A percentile compares a stretch with the other conserved stretches of the same genome.
These are phyloP conservation scores for Onygenales sp. DNA, from an alignment of 2,329 filamentous ascomycete species.

Conservation along the genomic window DNA sequence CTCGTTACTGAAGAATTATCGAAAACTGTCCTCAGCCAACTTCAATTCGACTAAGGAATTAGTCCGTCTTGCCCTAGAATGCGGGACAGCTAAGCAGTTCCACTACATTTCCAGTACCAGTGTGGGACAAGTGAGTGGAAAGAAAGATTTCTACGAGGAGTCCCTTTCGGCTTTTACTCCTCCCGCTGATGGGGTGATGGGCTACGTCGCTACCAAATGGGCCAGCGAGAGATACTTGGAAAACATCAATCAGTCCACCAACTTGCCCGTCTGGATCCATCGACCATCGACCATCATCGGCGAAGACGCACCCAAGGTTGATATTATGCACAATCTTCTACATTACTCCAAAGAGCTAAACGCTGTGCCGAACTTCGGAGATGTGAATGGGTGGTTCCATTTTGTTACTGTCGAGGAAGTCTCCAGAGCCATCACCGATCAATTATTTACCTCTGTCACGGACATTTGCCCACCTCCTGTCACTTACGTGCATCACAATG, in stretches of 20 bases:
- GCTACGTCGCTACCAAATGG: conserved; percentile 33
- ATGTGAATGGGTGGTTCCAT: conserved; percentile 7
- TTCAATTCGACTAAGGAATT: conserved; percentile 18
- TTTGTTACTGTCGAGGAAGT: conserved; percentile 7
- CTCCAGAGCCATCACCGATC: conserved; percentile 1
- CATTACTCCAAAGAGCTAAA: conserved; percentile 7
- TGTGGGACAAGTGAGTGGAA: conserved; percentile 22
- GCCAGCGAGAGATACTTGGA: conserved; percentile 31
- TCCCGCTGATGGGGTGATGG: conserved; percentile 19
- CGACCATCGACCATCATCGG: conserved; percentile 8
- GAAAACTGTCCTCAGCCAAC: conserved; percentile 17
- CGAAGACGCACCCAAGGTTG: conserved; percentile 3
- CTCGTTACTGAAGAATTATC: conserved; percentile 21
- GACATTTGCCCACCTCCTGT: neutral
- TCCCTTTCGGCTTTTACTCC: conserved; percentile 10
- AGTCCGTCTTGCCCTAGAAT: conserved; percentile 9
- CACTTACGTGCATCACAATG: neutral
- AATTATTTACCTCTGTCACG: neutral
- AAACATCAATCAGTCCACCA: neutral
- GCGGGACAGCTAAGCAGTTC: conserved; percentile 15
- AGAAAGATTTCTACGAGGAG: conserved; percentile 11
- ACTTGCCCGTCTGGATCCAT: conserved; percentile 7
- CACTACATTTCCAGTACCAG: conserved; percentile 23
- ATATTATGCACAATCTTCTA: conserved; percentile 8
- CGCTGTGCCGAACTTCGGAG: conserved; percentile 2